phyloP scores from a whole-genome alignment of 768 basidiomycete species.

The Antrodiella citrinella region DNA sequence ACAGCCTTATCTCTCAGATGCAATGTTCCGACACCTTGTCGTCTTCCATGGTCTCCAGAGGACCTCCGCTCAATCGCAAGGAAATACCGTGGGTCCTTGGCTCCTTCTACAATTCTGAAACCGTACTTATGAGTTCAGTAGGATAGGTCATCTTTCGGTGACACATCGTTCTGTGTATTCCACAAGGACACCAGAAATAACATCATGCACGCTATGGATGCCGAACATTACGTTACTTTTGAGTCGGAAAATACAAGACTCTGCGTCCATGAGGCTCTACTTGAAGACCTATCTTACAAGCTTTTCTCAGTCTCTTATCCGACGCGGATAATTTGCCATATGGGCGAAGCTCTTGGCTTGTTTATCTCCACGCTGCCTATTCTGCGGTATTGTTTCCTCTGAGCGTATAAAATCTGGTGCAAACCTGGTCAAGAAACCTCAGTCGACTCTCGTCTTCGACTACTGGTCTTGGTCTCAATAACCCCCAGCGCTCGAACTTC shows the following conservation, averaged over 20 bases:
- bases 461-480: neutral
- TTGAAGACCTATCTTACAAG: neutral
- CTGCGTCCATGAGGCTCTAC: neutral
- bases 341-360: neutral
- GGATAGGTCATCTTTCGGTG: too few relatives aligned
- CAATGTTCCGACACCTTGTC: too few relatives aligned
- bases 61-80: too few relatives aligned
- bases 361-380: neutral
- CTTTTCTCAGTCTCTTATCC: neutral
- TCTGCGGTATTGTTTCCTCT: neutral
- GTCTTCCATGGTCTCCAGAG: too few relatives aligned
- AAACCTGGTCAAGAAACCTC: neutral
- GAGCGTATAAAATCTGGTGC: neutral
- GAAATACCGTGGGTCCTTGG: too few relatives aligned
- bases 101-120: too few relatives aligned
- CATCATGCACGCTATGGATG: neutral
- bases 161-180: too few relatives aligned
- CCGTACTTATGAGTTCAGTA: too few relatives aligned
- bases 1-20: too few relatives aligned
- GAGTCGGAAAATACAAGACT: neutral
- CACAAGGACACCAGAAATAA: neutral
- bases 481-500: neutral
- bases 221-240: neutral
- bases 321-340: neutral
- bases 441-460: slow-evolving; percentile 1